Evolutionary conservation across 1,284 basidiomycete species (phyloP), one percentile per base, ranked within the genome.

Genomic region (Somion occarium): DNA sequence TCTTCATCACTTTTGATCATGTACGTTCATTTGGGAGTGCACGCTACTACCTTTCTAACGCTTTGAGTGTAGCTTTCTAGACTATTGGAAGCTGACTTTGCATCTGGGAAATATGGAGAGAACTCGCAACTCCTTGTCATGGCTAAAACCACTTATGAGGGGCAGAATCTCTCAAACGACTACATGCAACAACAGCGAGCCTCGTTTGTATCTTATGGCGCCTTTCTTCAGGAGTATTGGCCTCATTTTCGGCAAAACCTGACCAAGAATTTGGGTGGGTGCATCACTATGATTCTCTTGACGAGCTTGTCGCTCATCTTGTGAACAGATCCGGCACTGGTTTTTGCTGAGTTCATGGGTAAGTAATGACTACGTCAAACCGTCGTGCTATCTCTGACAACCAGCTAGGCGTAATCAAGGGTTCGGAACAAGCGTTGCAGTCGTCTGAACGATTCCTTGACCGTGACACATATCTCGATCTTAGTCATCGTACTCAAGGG

Each of bases 261-360:
- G 26, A 79, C 72, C 0, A 84, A 80, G 57, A 72, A 72, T 3
- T 66, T 87, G 18, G 78, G 84, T 84, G 49, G n/a, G 66, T 55
- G 7, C 11, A 44, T 23, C 22, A 44, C 44, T 4, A 7, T 46
- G 15, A 25, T 3, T 30, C 24, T 46, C n/a, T 15, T 11, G 44
- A 46, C 3, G 12, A 3, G 27, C 2, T 11, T 22, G 42, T 42
- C 2, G 5, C 7, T 18, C 27, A 1, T 23, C 43, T 47, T 30
- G n/a, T n/a, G n/a, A n/a, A 22, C 51, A 85, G 85, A 85, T 61
- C 73, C 83, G 0, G 71, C 78, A 2, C 69, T 86, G 5, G 79
- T 86, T 2, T 90, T 79, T 57, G 79, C 74, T n/a, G 85, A 90
- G 56, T 71, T 89, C 39, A 74, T 88, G 57, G 85, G 84, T 78